Conservation (phyloP, 2,329 filamentous ascomycete genomes). For the Colletotrichum sp. region DNA sequence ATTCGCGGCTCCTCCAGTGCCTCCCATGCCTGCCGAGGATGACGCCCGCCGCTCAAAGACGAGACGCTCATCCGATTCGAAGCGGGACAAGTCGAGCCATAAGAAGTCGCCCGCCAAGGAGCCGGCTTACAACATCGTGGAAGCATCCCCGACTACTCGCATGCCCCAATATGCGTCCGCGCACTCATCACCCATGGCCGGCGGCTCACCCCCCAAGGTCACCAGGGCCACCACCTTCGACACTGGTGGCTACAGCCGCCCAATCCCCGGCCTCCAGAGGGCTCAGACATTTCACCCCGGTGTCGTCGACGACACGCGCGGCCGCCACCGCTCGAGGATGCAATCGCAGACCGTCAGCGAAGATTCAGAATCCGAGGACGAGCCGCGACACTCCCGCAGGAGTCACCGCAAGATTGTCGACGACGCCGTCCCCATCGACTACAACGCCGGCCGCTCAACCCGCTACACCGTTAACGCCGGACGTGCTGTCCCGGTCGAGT, state of each 20-base stretch:
- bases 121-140: constrained; percentile 23
- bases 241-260: constrained; percentile 30
- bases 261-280: constrained; percentile 28
- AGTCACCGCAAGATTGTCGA: constrained; percentile 37
- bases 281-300: constrained; percentile 37
- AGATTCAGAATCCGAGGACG: constrained; percentile 39
- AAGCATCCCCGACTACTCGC: constrained; percentile 33
- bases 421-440: constrained; percentile 25
- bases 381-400: constrained; percentile 33
- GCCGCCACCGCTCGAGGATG: constrained; percentile 40
- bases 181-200: constrained; percentile 26
- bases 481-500: constrained; percentile 28
- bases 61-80: constrained; percentile 21
- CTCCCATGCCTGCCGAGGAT: constrained; percentile 11
- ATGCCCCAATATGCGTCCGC: constrained; percentile 28
- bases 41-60: constrained; percentile 21
- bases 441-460: neutral
- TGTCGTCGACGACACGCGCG: constrained; percentile 29
- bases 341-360: constrained; percentile 37
- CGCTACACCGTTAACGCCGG: constrained; percentile 21
- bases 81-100: constrained; percentile 21
- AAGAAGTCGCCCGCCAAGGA: constrained; percentile 22
- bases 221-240: constrained; percentile 38
- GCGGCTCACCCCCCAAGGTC: constrained; percentile 37
- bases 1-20: neutral